Base-by-base conservation (phyloP, 129 eudicot species). In the Rutidosis leptorrhynchoides region DNA sequence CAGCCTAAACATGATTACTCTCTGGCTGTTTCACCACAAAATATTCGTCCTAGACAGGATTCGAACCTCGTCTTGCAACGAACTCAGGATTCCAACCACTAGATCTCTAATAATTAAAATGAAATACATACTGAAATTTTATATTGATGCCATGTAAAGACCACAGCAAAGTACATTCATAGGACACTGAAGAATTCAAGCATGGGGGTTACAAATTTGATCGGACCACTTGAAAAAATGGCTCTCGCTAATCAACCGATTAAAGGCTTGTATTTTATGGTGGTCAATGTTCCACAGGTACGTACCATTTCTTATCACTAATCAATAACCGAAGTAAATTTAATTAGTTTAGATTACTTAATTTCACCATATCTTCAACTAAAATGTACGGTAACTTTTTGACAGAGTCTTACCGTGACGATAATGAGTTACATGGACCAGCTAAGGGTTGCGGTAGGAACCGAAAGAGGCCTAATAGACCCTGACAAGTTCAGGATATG, bases 191-290 rank as follows among this genome's bases (percentile, higher is more conserved):
- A 68, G 68, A 79, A 83, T 28, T 71, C 84, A 23, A 83, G 84
- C 68, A 67, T 79, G 71, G 58, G 67, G 0, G 56, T 83, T 3
- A 61, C 87, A 33, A 83, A 79, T 68, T 48, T 82, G 81, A 79
- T 82, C 4, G 87, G 87, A 22, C 87, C 87, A 37, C 30, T 71
- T 7, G 87, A 83, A 46, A 61, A 79, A 74, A 83, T 83, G 84
- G 23, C 87, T 5, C 62, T 83, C 6, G 62, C 71, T 23, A 72
- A 79, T 71, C 87, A 83, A 26, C 84, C 87, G 0, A 7, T 80
- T 51, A 79, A 72, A 64, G 87, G 87, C 67, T 68, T 83, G 65
- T 83, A 83, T 72, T 79, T 75, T 37, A 62, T 75, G 78, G 82
- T 83, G 11, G 77, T 58, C 53, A 78, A 75, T 22, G 68, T 62